Evolutionary conservation across 768 basidiomycete species (phyloP), one percentile per base, ranked within the genome.

Genomic region (Boletus edulis): DNA sequence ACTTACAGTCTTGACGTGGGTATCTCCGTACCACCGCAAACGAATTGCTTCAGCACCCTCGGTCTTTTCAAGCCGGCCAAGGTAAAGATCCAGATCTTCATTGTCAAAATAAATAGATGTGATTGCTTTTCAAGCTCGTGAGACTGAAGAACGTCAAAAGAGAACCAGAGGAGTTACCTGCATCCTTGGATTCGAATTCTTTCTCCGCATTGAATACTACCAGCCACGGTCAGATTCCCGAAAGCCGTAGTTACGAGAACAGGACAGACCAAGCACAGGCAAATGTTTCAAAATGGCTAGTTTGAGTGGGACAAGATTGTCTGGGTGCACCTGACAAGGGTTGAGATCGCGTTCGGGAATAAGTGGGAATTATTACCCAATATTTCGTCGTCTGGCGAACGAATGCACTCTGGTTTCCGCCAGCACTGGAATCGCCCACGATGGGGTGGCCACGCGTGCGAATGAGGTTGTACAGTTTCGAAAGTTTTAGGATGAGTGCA

Each of bases 341-440:
- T 38, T 62, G 44, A 58, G 62, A 57, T 8, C 45, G 34, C 12
- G 31, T 39, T 6, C 18, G 45, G 34, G 18, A 24, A 41, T 7
- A 35, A 35, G 2, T 11, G 18, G 12, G 34, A n/a, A n/a, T 17
- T 63, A 71, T 49, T 67, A 91, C 96, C 97, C 97, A 99, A 66
- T 99, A 99, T 70, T 99, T 99, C 12, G 97, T 98, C 34, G 97
- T 99, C 72, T 97, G 94, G 39, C 97, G 75, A n/a, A 98, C 91
- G 66, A 99, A 99, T 2, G 96, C 97, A 61, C 91, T 97, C 76
- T 99, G 97, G 61, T 74, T 89, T 1, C 96, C 95, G 29, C 97
- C 97, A 1, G 97, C 97, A 62, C 87, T 87, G 2, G 94, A 84
- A 67, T 99, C 97, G 22, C 97, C 97, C 54, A 89, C 83, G 2